phyloP scores from a whole-genome alignment of 176 grass and related monocot species.

The Saccharum spontaneum region DNA sequence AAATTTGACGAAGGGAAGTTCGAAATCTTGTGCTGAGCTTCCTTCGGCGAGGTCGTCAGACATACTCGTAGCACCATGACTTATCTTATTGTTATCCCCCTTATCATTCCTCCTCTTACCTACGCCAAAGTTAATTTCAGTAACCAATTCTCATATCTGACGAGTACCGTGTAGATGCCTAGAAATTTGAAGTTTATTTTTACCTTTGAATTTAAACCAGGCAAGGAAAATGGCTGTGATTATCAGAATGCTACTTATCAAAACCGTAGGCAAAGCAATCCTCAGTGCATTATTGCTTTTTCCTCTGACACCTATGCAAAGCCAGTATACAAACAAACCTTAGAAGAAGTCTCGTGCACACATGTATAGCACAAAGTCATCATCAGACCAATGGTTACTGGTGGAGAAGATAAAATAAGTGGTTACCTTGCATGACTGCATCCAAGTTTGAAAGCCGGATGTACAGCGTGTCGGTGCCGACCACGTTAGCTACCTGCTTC shows the following conservation, averaged over 20 bases:
- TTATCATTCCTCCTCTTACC: background rate
- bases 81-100: background rate
- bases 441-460: background rate
- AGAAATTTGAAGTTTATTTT: too few species aligned
- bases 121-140: background rate
- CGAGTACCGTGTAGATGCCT: too few species aligned
- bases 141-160: background rate
- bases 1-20: conserved; percentile 37
- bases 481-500: background rate
- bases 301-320: background rate
- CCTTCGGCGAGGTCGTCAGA: background rate
- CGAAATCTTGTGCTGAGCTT: background rate
- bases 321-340: too few species aligned
- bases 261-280: conserved; percentile 1
- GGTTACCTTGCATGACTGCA: background rate
- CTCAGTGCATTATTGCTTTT: background rate
- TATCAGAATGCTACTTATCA: background rate
- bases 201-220: conserved; percentile 10
- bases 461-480: conserved; percentile 39
- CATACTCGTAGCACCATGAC: background rate
- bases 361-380: background rate
- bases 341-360: background rate
- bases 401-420: background rate
- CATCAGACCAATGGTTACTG: too few species aligned
- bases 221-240: background rate